Evolutionary conservation across 2,329 filamentous ascomycete species (phyloP), one percentile per base, ranked within the genome.

Genomic region (Dryadomyces quercus-mongolicae): DNA sequence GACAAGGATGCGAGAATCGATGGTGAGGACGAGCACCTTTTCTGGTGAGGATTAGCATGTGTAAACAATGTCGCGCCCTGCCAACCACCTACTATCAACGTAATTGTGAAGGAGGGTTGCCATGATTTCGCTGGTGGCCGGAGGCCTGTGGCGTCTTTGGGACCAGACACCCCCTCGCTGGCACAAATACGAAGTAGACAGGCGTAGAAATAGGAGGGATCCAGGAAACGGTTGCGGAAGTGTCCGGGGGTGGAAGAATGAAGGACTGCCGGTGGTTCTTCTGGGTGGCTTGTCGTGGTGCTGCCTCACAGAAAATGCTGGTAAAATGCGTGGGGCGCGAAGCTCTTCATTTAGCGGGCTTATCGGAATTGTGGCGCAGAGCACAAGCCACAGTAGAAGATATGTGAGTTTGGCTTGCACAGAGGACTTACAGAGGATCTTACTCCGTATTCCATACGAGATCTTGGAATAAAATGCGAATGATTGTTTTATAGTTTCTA

Each of bases 21-120:
- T 86, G 31, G 93, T 97, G 59, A 97, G 80, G 64, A 97, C 85
- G 56, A 91, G 78, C 62, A 97, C 88, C 70, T 89, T 94, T 71
- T 95, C 93, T 96, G 40, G 16, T 12, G 2, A 49, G 15, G 51
- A 21, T 44, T 16, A 44, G 42, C 20, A 3, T 40, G 13, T 8
- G n/a, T n/a, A n/a, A n/a, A n/a, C n/a, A n/a, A n/a, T n/a, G n/a
- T n/a, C n/a, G n/a, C n/a, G n/a, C n/a, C n/a, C n/a, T n/a, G n/a
- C n/a, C n/a, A n/a, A n/a, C n/a, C 25, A 10, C 65, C n/a, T 54
- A 67, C 65, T 67, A 31, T 66, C 62, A 36, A 65, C 43, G 57
- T 67, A 67, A 59, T 56, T 60, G 58, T 65, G 62, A 31, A 62
- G 43, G 10, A 68, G 61, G 49, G 59, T 52, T 49, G 60, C 57